Evolutionary conservation across 208 protist genomes (phyloP), one percentile per base, ranked within the genome.

Genomic region (Crithidia sp.): DNA sequence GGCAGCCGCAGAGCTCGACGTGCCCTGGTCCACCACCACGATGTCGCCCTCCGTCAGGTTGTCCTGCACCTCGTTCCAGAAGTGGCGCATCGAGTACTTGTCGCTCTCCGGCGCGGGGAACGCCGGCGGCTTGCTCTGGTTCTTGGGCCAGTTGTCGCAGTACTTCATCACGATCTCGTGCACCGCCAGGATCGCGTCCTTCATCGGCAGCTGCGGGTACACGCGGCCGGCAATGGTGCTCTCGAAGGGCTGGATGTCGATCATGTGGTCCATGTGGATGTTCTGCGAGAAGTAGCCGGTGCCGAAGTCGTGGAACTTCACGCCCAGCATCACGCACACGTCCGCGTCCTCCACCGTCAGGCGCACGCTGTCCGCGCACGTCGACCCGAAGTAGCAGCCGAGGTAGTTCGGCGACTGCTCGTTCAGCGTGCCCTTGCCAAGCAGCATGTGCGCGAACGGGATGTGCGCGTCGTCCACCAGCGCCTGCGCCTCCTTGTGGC

Each of bases 271-370:
- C 8, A 43, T 3, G 39, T 73, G 37, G 19, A 82, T 76, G 17
- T 72, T 79, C 40, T 84, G 79, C 17, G 82, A 81, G 72, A 87
- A 87, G 72, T 72, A 84, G 52, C 78, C 71, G n/a, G 75, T 87
- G 63, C 77, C 82, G 67, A 87, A 84, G 66, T 84, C 82, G 68
- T 87, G 78, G 82, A 87, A 87, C 63, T 78, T 83, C 49, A 83
- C 82, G 59, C 82, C 79, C 28, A 87, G 28, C 39, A 71, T 57
- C 45, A 82, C 57, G 53, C 64, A 71, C 53, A 71, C 71, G n/a
- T 83, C 79, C 4, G 76, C 67, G 19, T 77, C 60, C 73, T 82
- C 79, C 43, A 85, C 74, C 14, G 50, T 68, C 43, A 19, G 5
- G 13, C 69, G 74, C 41, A 76, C 77, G 8, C n/a, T 37, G 16